phyloP scores from a whole-genome alignment of 192 early-diverging fungal species.

The Coemansia sp. region DNA sequence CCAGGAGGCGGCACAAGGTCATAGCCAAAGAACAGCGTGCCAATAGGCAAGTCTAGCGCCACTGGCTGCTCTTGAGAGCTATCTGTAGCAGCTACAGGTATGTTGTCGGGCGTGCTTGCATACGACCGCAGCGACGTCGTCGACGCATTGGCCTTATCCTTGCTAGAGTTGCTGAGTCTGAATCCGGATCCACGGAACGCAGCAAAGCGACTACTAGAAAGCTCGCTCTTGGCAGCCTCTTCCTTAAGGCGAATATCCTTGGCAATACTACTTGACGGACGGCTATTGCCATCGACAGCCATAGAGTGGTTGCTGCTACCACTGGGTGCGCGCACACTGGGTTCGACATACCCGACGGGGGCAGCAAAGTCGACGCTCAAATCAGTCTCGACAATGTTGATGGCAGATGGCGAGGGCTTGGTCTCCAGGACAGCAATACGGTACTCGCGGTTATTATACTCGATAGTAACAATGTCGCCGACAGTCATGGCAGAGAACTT shows the following conservation, averaged over 20 bases:
- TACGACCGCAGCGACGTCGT: slow-evolving; percentile 23
- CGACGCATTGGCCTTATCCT: neutral
- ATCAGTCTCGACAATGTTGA: slow-evolving; percentile 97
- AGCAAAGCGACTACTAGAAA: slow-evolving; percentile 11
- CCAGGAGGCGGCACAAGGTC: slow-evolving; percentile 64
- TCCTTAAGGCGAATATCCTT: slow-evolving; percentile 36
- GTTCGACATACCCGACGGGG: slow-evolving; percentile 95
- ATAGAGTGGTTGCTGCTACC: slow-evolving; percentile 22
- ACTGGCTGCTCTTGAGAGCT: slow-evolving; percentile 45
- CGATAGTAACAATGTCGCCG: slow-evolving; percentile 89
- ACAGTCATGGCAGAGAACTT: slow-evolving; percentile 91
- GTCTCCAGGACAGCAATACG: slow-evolving; percentile 90
- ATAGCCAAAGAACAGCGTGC: slow-evolving; percentile 92
- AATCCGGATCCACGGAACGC: slow-evolving; percentile 21
- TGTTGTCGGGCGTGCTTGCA: slow-evolving; percentile 18
- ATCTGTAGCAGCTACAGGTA: neutral
- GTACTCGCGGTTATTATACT: slow-evolving; percentile 86
- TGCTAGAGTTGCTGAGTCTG: slow-evolving; percentile 9
- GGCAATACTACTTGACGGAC: slow-evolving; percentile 50
- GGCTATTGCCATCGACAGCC: slow-evolving; percentile 6
- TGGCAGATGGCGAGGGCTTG: slow-evolving; percentile 75
- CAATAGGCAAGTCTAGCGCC: slow-evolving; percentile 79
- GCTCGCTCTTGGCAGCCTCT: slow-evolving; percentile 33
- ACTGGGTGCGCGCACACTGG: slow-evolving; percentile 33
- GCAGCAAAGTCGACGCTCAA: slow-evolving; percentile 97